Evolutionary conservation across 352 stramenopile species (phyloP), one percentile per base, ranked within the genome.

Genomic region (Pythium guiyangense): DNA sequence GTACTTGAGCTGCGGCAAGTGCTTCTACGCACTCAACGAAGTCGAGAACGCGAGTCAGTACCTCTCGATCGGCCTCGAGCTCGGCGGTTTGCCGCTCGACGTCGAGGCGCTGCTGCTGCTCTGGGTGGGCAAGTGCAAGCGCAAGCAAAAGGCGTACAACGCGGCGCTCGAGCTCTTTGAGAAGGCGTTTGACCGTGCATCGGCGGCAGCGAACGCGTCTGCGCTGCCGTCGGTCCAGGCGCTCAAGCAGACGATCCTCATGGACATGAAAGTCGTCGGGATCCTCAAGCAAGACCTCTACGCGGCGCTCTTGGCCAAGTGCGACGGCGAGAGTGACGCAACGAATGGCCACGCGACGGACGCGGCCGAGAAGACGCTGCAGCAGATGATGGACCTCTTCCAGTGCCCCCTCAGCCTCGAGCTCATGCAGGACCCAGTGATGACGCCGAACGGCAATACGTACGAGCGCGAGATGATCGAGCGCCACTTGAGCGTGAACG

Each of bases 391-490:
- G 63, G 80, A 90, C 17, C 46, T 86, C 6, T 88, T 88, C 50
- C 74, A 80, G 39, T 91, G 80, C 35, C 80, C 80, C 12, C 42
- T 91, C 60, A 91, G 80, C 45, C 68, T 91, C 26, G 80, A 91
- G 55, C 45, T 84, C n/a, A 91, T 91, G 80, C 67, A 86, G 35
- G 77, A 91, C 49, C 80, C 80, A 1, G 80, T 91, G 3, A 88
- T 82, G 44, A 88, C 78, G 3, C 77, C 80, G 3, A 80, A 80
- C 18, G 80, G 80, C n/a, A 79, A 86, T 58, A 85, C 80, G 44
- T 91, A 88, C 59, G 80, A 91, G 40, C 80, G 80, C 35, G 72
- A 77, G 2, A 88, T 91, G 80, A 91, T 91, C 40, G 78, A 91
- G 49, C 71, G 75, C 25, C 80, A 91, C 49, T 61, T 91, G 12